phyloP scores from a whole-genome alignment of 352 stramenopile genomes.

The Globisporangium yorkense region DNA sequence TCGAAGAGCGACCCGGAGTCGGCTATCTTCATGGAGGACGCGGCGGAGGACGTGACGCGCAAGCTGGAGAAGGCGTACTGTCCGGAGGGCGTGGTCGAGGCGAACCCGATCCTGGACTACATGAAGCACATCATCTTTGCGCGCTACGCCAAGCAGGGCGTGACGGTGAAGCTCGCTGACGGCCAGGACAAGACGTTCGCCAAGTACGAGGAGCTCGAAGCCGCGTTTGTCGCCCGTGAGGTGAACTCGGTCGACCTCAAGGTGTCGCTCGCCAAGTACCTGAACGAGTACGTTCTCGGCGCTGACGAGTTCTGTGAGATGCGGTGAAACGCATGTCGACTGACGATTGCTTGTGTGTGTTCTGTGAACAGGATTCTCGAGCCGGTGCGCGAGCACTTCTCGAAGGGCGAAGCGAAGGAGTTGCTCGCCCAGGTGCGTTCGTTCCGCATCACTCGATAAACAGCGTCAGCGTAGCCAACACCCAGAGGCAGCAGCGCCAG shows the following conservation, averaged over 20 bases:
- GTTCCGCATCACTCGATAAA: constrained; percentile 94
- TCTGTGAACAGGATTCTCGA: constrained; percentile 81
- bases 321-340: too few species aligned
- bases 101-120: constrained; percentile 97
- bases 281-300: constrained; percentile 86
- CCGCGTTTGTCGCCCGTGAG: constrained; percentile 85
- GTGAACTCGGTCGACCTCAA: constrained; percentile 95
- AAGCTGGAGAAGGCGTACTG: constrained; percentile 99
- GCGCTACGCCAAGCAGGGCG: constrained; percentile 44
- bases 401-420: constrained; percentile 91
- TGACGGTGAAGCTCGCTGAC: constrained; percentile 42
- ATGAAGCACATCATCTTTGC: constrained; percentile 97
- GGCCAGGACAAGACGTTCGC: constrained; percentile 80
- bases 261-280: constrained; percentile 78
- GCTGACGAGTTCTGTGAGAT: constrained; percentile 1
- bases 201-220: constrained; percentile 87
- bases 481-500: neutral
- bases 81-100: constrained; percentile 80
- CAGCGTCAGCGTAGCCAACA: neutral
- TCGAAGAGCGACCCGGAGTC: constrained; percentile 98
- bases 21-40: constrained; percentile 99
- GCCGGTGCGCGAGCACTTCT: constrained; percentile 96
- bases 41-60: constrained; percentile 89
- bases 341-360: neutral
- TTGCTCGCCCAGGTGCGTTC: constrained; percentile 95